Evolutionary conservation across 106 monocot species (phyloP).

Genomic region (Dendrobium huoshanense): DNA sequence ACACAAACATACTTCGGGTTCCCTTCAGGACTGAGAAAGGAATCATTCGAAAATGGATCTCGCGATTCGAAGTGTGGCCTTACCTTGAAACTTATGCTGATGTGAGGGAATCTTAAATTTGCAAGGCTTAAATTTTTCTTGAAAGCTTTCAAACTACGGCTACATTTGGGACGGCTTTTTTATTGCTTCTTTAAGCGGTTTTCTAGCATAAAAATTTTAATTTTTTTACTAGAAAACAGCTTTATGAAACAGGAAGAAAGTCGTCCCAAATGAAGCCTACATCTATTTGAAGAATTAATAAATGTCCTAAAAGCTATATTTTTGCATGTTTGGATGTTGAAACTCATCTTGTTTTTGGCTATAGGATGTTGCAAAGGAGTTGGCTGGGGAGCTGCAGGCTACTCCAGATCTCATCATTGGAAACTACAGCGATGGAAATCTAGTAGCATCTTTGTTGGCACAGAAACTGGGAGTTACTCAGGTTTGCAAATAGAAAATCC

Average conservation of each 20-base stretch:
- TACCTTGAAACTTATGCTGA: slow-evolving; percentile 38
- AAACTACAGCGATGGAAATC: slow-evolving; percentile 76
- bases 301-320: too few relatives aligned
- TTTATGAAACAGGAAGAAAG: too few relatives aligned
- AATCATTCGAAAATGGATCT: slow-evolving; percentile 29
- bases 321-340: not conserved
- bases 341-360: not conserved
- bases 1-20: slow-evolving; percentile 34
- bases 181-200: too few relatives aligned
- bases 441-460: slow-evolving; percentile 70
- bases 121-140: not conserved
- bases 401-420: slow-evolving; percentile 91
- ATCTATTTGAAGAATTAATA: too few relatives aligned
- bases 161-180: too few relatives aligned
- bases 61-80: slow-evolving; percentile 42
- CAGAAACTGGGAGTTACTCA: slow-evolving; percentile 83
- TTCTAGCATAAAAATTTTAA: too few relatives aligned
- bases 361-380: slow-evolving; percentile 86
- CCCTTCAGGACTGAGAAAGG: slow-evolving; percentile 30
- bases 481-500: slow-evolving; percentile 15
- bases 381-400: slow-evolving; percentile 71
- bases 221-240: too few relatives aligned
- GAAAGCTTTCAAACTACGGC: too few relatives aligned
- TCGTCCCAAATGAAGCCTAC: too few relatives aligned
- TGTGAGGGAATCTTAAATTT: slow-evolving; percentile 7